These are phyloP conservation scores for Barbarea vulgaris DNA, from an alignment of 345 rosid genomes.

Conservation along the genomic window DNA sequence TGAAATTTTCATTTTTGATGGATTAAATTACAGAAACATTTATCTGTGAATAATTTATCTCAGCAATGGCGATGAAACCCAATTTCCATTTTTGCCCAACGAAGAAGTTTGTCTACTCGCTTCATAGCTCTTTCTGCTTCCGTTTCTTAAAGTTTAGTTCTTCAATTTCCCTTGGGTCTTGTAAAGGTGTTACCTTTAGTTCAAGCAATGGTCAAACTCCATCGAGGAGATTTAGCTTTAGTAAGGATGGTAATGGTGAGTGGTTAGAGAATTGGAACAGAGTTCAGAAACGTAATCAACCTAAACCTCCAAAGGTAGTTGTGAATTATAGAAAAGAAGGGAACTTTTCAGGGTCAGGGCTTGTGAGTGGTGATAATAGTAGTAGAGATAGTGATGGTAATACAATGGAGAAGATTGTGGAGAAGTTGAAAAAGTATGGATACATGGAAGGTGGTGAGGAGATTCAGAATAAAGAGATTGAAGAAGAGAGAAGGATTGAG, in stretches of 20 bases:
- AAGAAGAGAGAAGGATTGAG: slow-evolving; percentile 58
- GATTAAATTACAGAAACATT: background rate
- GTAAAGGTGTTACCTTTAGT: slow-evolving; percentile 31
- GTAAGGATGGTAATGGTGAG: slow-evolving; percentile 29
- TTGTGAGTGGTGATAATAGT: slow-evolving; percentile 35
- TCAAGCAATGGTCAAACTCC: slow-evolving; percentile 33
- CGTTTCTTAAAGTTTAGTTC: slow-evolving; percentile 53
- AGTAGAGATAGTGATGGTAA: slow-evolving; percentile 39
- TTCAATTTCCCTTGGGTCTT: slow-evolving; percentile 37
- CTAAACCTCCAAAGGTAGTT: slow-evolving; percentile 54
- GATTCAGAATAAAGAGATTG: slow-evolving; percentile 32
- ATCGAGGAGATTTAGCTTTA: slow-evolving; percentile 34
- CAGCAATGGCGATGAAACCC: slow-evolving; percentile 65
- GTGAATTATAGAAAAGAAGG: slow-evolving; percentile 59
- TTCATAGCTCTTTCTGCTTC: slow-evolving; percentile 48
- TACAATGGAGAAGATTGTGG: slow-evolving; percentile 85
- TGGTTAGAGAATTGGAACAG: slow-evolving; percentile 65
- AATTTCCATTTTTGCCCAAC: slow-evolving; percentile 58
- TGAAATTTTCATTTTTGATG: background rate
- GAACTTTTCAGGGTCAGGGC: slow-evolving; percentile 38
- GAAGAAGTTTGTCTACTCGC: slow-evolving; percentile 28
- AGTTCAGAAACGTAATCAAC: slow-evolving; percentile 47
- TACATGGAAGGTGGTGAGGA: slow-evolving; percentile 50
- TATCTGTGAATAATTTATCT: background rate
- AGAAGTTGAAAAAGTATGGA: slow-evolving; percentile 80